Evolutionary conservation across 1,284 basidiomycete genomes (phyloP), one percentile per base, ranked within the genome.

Genomic region (Cryptococcus sp.): DNA sequence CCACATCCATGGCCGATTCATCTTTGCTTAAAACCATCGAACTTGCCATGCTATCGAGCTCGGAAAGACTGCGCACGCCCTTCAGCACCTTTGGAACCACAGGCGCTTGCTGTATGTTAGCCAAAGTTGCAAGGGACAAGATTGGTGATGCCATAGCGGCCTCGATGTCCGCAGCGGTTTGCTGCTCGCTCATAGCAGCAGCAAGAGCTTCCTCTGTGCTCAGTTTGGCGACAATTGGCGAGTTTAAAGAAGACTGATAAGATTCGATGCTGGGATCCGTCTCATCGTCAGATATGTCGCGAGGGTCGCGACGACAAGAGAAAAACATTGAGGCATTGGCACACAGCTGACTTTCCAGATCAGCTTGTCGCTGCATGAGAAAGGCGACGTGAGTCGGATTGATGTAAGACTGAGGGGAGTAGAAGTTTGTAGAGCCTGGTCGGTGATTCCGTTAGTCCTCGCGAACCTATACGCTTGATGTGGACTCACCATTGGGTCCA

Each of bases 321-420:
- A 65, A 72, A 56, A 68, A 72, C 25, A 64, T 65, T 37, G 52
- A 53, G 3, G 58, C 52, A 17, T 49, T 59, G 19, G 59, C 45
- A 22, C 55, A 64, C 16, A 77, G 52, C 17, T 55, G 41, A 5
- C 55, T 57, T 50, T 78, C 78, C 48, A 80, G 81, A n/a, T 72
- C 69, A 3, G 80, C 78, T 76, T 92, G 89, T 22, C 84, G 83
- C 29, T 79, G 77, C 69, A 85, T 85, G 19, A 91, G 80, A 38
- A 83, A 78, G 46, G 79, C 75, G 56, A 87, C 85, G 47, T 87
- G 82, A 22, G 84, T 81, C 1, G 90, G 90, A 50, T 85, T 80
- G 57, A 86, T 83, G 43, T 89, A 72, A 20, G 87, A 89, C 47
- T 91, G 79, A 0, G 91, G 91, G 1, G 85, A 76, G 68, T 93